These are phyloP conservation scores for Amanita exitialis DNA, from an alignment of 768 basidiomycete genomes.

Conservation along the genomic window DNA sequence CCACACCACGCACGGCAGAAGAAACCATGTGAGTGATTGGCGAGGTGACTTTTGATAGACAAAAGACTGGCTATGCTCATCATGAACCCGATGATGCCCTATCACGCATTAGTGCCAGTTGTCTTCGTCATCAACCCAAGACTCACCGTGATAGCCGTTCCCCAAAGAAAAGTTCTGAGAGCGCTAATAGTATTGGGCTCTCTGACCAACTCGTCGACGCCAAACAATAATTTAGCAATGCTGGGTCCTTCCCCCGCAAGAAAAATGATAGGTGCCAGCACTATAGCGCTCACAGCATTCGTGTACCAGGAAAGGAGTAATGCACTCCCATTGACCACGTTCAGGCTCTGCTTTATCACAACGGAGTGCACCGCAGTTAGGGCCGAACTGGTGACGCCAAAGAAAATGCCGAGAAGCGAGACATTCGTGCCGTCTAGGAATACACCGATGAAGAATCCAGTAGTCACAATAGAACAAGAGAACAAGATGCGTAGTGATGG, in stretches of 20 bases:
- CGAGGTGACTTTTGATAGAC: constrained; percentile 94
- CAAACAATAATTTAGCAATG: constrained; percentile 51
- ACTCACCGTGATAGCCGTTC: constrained; percentile 70
- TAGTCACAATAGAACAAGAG: constrained; percentile 73
- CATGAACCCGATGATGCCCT: constrained; percentile 86
- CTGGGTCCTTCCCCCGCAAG: constrained; percentile 67
- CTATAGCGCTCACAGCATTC: constrained; percentile 68
- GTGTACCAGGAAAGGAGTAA: constrained; percentile 87
- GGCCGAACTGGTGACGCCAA: constrained; percentile 78
- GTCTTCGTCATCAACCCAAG: not conserved
- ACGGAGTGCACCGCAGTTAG: constrained; percentile 89
- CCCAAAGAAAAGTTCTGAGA: constrained; percentile 62
- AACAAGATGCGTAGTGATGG: constrained; percentile 68
- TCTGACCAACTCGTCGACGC: constrained; percentile 24
- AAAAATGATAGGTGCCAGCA: constrained; percentile 64
- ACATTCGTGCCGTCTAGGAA: constrained; percentile 63
- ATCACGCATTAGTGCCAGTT: not conserved
- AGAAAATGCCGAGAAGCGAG: constrained; percentile 56
- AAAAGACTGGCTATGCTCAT: constrained; percentile 91
- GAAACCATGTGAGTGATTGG: constrained; percentile 98
- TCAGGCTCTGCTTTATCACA: constrained; percentile 82
- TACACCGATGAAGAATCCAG: constrained; percentile 88
- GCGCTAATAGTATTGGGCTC: constrained; percentile 32
- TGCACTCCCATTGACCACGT: constrained; percentile 74
- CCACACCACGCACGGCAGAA: constrained; percentile 89